These are phyloP conservation scores for Coemansia sp. DNA, from an alignment of 192 early-diverging fungal genomes.

Conservation along the genomic window DNA sequence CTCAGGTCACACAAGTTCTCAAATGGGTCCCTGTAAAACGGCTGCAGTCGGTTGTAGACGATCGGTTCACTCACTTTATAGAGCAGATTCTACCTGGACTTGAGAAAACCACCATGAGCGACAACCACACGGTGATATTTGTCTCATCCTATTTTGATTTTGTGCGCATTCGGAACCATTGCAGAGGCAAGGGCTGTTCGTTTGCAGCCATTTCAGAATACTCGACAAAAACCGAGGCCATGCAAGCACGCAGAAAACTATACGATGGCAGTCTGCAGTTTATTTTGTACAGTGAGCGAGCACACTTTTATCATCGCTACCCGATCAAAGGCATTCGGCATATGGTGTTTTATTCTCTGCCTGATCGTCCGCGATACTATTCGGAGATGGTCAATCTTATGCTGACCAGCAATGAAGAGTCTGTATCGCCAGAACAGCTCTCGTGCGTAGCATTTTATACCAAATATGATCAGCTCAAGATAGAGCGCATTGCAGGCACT, in stretches of 20 bases:
- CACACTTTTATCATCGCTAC: slow-evolving; percentile 90
- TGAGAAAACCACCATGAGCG: slow-evolving; percentile 54
- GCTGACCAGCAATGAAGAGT: slow-evolving; percentile 52
- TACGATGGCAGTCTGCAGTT: slow-evolving; percentile 76
- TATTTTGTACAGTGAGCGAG: slow-evolving; percentile 90
- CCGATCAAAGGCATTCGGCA: slow-evolving; percentile 80
- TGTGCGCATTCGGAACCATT: slow-evolving; percentile 87
- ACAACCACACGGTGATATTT: slow-evolving; percentile 71
- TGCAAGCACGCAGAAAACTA: slow-evolving; percentile 73
- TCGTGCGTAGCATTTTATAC: slow-evolving; percentile 71
- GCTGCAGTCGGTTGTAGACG: slow-evolving; percentile 67
- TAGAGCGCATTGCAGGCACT: slow-evolving; percentile 89
- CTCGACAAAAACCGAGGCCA: slow-evolving; percentile 73
- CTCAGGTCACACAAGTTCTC: slow-evolving; percentile 80
- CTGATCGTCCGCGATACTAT: slow-evolving; percentile 83
- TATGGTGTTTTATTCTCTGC: slow-evolving; percentile 87
- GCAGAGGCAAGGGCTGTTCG: slow-evolving; percentile 69
- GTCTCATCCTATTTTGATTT: slow-evolving; percentile 96
- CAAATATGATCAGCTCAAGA: slow-evolving; percentile 79
- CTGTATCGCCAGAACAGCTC: slow-evolving; percentile 43
- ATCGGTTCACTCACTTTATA: slow-evolving; percentile 82
- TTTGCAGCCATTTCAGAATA: slow-evolving; percentile 90
- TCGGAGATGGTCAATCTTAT: slow-evolving; percentile 81
- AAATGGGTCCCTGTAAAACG: slow-evolving; percentile 65
- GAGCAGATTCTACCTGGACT: slow-evolving; percentile 60